Conservation (phyloP, 306 rosid genomes). For the Casuarina cunninghamiana region DNA sequence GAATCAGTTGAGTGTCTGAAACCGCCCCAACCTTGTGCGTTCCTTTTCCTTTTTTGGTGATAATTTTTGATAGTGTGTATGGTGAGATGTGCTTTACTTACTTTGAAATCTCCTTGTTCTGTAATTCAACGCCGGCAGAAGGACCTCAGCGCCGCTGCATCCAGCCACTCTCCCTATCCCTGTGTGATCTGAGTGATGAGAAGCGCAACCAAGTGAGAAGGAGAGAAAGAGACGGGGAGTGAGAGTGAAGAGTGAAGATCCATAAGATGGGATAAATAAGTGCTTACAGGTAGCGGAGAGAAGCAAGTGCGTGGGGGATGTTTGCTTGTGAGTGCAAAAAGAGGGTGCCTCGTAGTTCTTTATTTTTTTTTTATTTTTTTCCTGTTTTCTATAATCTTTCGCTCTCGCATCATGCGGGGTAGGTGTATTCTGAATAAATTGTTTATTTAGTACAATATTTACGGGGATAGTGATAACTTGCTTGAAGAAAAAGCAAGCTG, state of each 20-base stretch:
- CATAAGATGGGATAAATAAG: no score
- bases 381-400: neutral
- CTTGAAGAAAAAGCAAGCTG: conserved; percentile 51
- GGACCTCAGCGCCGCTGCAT: no score
- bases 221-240: neutral
- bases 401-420: conserved; percentile 24
- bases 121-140: neutral
- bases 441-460: conserved; percentile 10
- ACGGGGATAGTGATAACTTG: conserved; percentile 37
- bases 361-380: no score
- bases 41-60: conserved; percentile 31
- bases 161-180: no score
- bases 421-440: conserved; percentile 25
- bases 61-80: conserved; percentile 8
- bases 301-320: conserved; percentile 42
- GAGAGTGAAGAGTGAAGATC: neutral
- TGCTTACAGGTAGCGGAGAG: neutral
- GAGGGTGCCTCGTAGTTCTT: conserved; percentile 26
- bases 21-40: conserved; percentile 35
- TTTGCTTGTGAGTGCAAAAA: conserved; percentile 73
- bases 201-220: no score
- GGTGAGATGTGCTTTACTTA: neutral
- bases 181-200: no score
- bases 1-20: conserved; percentile 44
- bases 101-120: neutral